These are phyloP conservation scores for Cicer cuneatum DNA, from an alignment of 306 rosid species.

Conservation along the genomic window DNA sequence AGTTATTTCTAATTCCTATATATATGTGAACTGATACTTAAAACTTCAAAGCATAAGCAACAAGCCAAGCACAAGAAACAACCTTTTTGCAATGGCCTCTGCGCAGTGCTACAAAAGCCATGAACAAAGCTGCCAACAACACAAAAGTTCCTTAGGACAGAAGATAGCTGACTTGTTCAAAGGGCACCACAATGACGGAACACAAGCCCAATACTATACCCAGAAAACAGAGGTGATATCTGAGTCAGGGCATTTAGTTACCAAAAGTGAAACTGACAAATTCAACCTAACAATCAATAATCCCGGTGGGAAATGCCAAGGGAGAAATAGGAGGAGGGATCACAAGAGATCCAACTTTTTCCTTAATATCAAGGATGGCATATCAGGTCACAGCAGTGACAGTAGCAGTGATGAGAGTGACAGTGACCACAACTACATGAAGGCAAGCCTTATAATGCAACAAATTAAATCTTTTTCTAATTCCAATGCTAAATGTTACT, in stretches of 20 bases:
- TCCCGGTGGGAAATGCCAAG: neutral
- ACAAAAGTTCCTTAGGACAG: conserved; percentile 36
- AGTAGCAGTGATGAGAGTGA: conserved; percentile 35
- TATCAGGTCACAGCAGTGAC: conserved; percentile 42
- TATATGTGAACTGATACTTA: neutral
- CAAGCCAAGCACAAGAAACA: neutral
- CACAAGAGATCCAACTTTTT: conserved; percentile 30
- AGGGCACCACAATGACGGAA: conserved; percentile 37
- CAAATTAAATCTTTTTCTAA: neutral
- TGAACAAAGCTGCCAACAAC: conserved; percentile 37
- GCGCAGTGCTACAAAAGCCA: conserved; percentile 42
- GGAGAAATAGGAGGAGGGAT: neutral
- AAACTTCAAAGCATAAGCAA: neutral
- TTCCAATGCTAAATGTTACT: too few species aligned
- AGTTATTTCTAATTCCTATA: neutral
- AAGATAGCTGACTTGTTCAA: conserved; percentile 37
- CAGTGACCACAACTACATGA: conserved; percentile 37
- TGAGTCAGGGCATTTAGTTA: neutral
- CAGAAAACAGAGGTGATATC: neutral
- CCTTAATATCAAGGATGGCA: conserved; percentile 40
- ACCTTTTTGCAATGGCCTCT: conserved; percentile 35
- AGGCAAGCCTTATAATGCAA: conserved; percentile 27
- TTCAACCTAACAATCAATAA: conserved; percentile 11
- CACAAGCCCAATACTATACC: conserved; percentile 24
- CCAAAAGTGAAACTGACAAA: conserved; percentile 18